Evolutionary conservation across 345 rosid genomes (phyloP), one percentile per base, ranked within the genome.

Genomic region (Trapa bicornis): DNA sequence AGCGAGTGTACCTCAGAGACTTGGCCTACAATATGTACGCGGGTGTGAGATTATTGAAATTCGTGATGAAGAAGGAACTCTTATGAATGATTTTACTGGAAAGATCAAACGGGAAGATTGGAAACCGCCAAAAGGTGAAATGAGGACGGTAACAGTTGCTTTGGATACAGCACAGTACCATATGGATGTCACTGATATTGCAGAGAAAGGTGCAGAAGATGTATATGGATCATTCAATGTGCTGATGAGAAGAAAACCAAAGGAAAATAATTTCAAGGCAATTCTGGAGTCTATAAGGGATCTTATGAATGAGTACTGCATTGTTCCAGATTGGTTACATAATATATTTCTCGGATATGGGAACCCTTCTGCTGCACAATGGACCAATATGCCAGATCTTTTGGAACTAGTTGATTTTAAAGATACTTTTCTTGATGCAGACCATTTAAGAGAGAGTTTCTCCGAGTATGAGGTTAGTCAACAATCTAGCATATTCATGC

Each of bases 261-360:
- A 94, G 82, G 99, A 94, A 85, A 94, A 94, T 72, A 94, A 94
- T 75, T 94, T 94, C 83, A 94, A 94, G 79, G 99, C 99, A 70
- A 94, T 94, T 75, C 81, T 91, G 66, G 99, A 94, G 80, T 94
- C 99, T 42, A 94, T 94, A 66, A 89, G 99, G 81, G 99, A 94
- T 82, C 99, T 94, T 65, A 94, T 94, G 99, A 94, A 94, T 80
- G 99, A 94, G 74, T 94, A 87, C 68, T 94, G 97, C 78, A 87
- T 94, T 72, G 99, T 94, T 71, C 99, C 99, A 70, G 96, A 91
- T 43, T 94, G 99, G 99, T 73, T 94, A 85, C 97, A 91, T 75
- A 89, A 91, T 70, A 72, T 91, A 70, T 94, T 94, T 80, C 85
- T 94, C 76, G 99, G 99, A 50, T 94, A 94, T 79, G 99, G 99